A percentile compares a stretch with the other conserved stretches of the same genome.
Evolutionary conservation across 2,329 filamentous ascomycete genomes (phyloP).

Genomic region (Aquanectria penicillioides): DNA sequence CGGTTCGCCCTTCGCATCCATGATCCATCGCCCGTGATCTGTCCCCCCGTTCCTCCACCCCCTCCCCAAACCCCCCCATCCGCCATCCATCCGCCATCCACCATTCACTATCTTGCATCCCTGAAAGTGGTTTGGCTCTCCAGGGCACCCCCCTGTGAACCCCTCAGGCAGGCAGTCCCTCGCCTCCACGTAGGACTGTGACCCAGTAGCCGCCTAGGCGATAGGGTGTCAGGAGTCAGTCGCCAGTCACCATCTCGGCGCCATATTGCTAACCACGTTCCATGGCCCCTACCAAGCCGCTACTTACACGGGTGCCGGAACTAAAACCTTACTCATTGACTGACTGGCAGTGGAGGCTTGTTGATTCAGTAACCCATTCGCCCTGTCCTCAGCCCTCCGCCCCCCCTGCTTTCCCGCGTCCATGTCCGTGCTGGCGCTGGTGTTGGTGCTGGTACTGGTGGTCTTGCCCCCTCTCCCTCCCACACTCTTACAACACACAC

Average conservation of each 20-base stretch:
- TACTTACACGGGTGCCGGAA: not conserved
- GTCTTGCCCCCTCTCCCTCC: not conserved
- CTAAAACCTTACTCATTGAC: no score
- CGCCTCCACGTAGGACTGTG: slow-evolving; percentile 2
- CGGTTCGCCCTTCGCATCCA: slow-evolving; percentile 6
- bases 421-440: slow-evolving; percentile 19
- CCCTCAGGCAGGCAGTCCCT: slow-evolving; percentile 4
- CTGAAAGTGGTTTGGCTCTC: slow-evolving; percentile 6
- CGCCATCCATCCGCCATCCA: not conserved
- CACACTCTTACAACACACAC: not conserved
- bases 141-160: slow-evolving; percentile 3
- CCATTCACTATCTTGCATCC: not conserved
- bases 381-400: no score
- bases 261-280: not conserved
- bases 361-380: not conserved
- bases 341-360: no score
- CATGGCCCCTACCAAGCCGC: not conserved
- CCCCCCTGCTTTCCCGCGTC: slow-evolving; percentile 5
- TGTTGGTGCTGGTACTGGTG: no score
- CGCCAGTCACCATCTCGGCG: not conserved
- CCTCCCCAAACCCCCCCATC: not conserved
- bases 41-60: no score
- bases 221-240: no score
- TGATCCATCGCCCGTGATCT: no score
- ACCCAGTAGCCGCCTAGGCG: slow-evolving; percentile 2